Evolutionary conservation across 257 asterid genomes (phyloP).

Genomic region (Jacaranda copaia): DNA sequence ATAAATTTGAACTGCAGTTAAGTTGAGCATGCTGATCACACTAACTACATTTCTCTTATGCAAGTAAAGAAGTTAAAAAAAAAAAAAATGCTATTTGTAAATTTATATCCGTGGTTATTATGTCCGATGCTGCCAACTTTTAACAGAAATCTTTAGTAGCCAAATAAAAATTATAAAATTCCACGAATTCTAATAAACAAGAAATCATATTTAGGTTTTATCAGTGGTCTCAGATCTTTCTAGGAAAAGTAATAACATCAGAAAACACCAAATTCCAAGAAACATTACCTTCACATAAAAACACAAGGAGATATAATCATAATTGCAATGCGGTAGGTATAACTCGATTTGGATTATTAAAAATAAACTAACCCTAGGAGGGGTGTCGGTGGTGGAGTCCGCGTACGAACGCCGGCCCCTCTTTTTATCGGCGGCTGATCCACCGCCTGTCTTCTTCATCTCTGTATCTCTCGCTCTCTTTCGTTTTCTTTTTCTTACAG

Average conservation of each 20-base stretch:
- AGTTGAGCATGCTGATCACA: constrained; percentile 31
- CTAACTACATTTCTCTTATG: constrained; percentile 22
- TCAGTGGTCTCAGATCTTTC: constrained; percentile 39
- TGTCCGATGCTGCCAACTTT: constrained; percentile 2
- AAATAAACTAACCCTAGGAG: constrained; percentile 67
- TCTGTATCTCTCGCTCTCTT: constrained; percentile 29
- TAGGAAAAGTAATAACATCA: constrained; percentile 6
- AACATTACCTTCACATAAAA: not conserved
- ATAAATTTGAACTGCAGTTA: constrained; percentile 17
- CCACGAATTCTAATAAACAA: constrained; percentile 18
- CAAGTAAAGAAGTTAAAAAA: not conserved
- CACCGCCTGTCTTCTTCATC: constrained; percentile 80
- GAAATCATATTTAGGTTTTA: constrained; percentile 23
- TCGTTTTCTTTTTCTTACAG: constrained; percentile 24
- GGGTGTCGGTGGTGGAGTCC: constrained; percentile 58
- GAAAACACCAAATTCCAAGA: constrained; percentile 23
- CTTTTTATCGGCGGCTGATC: constrained; percentile 76
- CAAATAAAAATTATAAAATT: constrained; percentile 28
- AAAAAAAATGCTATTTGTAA: not conserved
- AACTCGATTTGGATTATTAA: constrained; percentile 6
- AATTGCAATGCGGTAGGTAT: constrained; percentile 25
- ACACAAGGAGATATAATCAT: constrained; percentile 24
- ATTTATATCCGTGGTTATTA: constrained; percentile 16
- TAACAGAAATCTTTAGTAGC: constrained; percentile 12
- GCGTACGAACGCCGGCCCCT: constrained; percentile 66